Base-by-base conservation (phyloP, 1,139 yeast species). In the Cylindricascospora bacillispora region DNA sequence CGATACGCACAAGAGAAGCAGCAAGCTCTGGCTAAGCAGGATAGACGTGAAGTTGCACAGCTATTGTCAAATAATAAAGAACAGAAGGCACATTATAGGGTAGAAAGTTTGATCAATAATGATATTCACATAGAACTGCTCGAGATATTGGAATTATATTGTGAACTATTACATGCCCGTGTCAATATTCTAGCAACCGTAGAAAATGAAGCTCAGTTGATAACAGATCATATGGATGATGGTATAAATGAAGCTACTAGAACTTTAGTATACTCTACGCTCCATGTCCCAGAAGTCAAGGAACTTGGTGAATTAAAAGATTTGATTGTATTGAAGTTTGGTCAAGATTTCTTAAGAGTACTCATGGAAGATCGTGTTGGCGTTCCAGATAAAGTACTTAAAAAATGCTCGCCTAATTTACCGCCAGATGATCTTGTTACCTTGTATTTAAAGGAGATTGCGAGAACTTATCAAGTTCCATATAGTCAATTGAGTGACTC, bases 1-100 rank as follows among this genome's bases (percentile, higher is more conserved):
- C 68, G 82, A 43, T 75, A 82, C 47, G 67, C 79, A 13, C 93
- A 85, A 52, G 83, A 81, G 37, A 82, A 82, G 58, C 82, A 80
- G 43, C 62, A 73, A 2, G 94, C 95, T 0, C 45, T 81, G 17
- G 75, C 92, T 5, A 85, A 83, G 52, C 92, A 80, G 45, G 82
- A 74, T 40, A 62, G 95, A 36, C 63, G 94, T 35, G 65, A 59
- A 22, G 67, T 62, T 59, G 93, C 94, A 1, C 85, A 78, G 31
- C 58, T 83, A 15, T 59, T 85, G 31, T 60, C 65, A 4, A 65
- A 62, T 28, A 85, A 86, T 4, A 82, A 81, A 49, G 89, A 82
- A 40, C 75, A 78, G 33, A 80, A 86, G 45, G 95, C 95, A 13
- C 68, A 70, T 36, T 83, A 85, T 35, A 60, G 93, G 31, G 93